Conservation (phyloP, 2,329 filamentous ascomycete genomes). For the Exophiala sideris region DNA sequence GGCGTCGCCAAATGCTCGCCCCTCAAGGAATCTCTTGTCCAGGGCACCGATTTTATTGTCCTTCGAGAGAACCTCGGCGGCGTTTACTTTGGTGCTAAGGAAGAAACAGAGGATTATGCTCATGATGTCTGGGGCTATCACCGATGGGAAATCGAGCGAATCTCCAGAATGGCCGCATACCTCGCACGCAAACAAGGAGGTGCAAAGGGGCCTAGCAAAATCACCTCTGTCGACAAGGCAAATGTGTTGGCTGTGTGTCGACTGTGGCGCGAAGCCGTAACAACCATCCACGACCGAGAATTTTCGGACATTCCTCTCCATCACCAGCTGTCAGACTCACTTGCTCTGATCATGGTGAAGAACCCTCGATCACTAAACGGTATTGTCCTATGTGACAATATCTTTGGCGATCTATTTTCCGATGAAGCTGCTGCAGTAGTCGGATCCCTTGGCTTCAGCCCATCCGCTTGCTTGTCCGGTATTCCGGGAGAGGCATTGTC, state of each 20-base stretch:
- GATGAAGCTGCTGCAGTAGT: slow-evolving; percentile 90
- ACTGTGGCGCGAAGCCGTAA: slow-evolving; percentile 79
- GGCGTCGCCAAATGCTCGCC: slow-evolving; percentile 72
- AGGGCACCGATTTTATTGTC: slow-evolving; percentile 51
- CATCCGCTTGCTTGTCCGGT: slow-evolving; percentile 78
- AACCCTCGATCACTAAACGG: slow-evolving; percentile 80
- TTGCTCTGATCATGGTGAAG: slow-evolving; percentile 90
- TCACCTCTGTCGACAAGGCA: slow-evolving; percentile 86
- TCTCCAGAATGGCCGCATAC: slow-evolving; percentile 72
- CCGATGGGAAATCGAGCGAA: slow-evolving; percentile 73
- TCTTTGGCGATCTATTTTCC: slow-evolving; percentile 89
- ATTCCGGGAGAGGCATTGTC: slow-evolving; percentile 54
- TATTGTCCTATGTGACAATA: slow-evolving; percentile 80
- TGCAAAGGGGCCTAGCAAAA: slow-evolving; percentile 63
- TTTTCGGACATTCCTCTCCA: slow-evolving; percentile 76
- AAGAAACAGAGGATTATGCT: slow-evolving; percentile 39
- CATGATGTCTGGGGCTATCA: slow-evolving; percentile 84
- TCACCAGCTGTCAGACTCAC: slow-evolving; percentile 86
- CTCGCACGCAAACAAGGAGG: slow-evolving; percentile 63
- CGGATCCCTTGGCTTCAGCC: slow-evolving; percentile 77
- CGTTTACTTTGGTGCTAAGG: slow-evolving; percentile 44
- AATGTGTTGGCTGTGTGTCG: slow-evolving; percentile 85
- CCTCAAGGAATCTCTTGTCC: slow-evolving; percentile 74
- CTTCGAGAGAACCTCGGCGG: slow-evolving; percentile 52
- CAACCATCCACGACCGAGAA: slow-evolving; percentile 74